Evolutionary conservation across 345 rosid species (phyloP).

Genomic region (Boechera divaricarpa): DNA sequence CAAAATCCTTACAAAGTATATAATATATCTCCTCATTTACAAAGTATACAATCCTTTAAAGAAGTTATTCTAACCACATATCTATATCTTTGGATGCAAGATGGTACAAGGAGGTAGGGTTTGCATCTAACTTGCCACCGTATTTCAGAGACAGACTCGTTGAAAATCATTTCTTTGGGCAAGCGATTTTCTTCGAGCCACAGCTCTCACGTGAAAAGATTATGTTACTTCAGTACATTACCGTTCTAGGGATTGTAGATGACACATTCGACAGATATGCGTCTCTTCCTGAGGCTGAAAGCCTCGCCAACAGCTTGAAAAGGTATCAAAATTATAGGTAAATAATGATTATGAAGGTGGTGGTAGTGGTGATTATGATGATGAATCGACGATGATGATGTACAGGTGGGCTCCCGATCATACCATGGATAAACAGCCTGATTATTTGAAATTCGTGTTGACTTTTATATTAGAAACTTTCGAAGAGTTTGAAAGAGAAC

Average conservation of each 20-base stretch:
- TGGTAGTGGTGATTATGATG: too few species aligned
- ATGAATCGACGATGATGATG: background rate
- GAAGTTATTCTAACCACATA: background rate
- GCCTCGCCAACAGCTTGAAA: constrained; percentile 14
- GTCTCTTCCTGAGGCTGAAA: constrained; percentile 15
- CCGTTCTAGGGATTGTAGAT: background rate
- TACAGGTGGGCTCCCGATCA: constrained; percentile 36
- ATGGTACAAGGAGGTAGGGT: constrained; percentile 9
- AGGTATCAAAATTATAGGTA: constrained; percentile 3
- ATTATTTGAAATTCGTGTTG: constrained; percentile 1
- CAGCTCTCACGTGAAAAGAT: background rate
- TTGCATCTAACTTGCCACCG: constrained; percentile 19
- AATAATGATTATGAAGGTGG: too few species aligned
- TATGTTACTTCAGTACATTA: background rate
- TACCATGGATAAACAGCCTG: constrained; percentile 18
- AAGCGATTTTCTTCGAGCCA: background rate
- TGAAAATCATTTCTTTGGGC: background rate
- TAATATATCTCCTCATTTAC: background rate
- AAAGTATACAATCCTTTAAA: background rate
- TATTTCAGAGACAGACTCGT: constrained; percentile 26
- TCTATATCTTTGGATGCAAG: constrained; percentile 9
- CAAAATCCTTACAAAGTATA: constrained; percentile 32
- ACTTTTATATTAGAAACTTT: background rate
- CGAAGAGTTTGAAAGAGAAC: constrained; percentile 1
- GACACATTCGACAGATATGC: constrained; percentile 42